Evolutionary conservation across 768 basidiomycete genomes (phyloP).

Genomic region (Trichaptum fuscoviolaceum): DNA sequence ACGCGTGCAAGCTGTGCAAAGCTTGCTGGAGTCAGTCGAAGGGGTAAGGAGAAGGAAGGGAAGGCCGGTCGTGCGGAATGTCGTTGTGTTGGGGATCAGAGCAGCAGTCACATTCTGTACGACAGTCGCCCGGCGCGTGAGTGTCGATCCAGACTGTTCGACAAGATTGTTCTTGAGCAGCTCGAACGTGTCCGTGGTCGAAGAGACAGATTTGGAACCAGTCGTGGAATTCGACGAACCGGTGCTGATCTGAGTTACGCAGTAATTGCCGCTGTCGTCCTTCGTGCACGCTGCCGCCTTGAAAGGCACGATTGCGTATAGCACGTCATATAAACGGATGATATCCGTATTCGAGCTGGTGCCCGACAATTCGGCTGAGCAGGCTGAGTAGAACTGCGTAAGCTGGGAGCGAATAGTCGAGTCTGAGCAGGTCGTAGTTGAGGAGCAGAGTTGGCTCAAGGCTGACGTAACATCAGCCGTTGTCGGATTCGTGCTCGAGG

Average conservation of each 20-base stretch:
- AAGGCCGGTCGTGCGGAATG: slow-evolving; percentile 56
- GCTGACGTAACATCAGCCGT: slow-evolving; percentile 43
- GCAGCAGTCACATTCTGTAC: slow-evolving; percentile 27
- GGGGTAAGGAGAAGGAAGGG: slow-evolving; percentile 76
- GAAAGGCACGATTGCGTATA: slow-evolving; percentile 70
- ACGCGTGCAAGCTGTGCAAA: slow-evolving; percentile 84
- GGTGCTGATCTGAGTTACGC: slow-evolving; percentile 46
- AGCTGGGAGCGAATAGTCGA: slow-evolving; percentile 57
- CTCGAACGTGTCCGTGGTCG: slow-evolving; percentile 14
- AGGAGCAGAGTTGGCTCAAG: slow-evolving; percentile 51
- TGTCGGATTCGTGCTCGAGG: slow-evolving; percentile 32
- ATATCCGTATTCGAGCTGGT: slow-evolving; percentile 43
- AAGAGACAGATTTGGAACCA: slow-evolving; percentile 14
- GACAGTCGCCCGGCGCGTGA: slow-evolving; percentile 19
- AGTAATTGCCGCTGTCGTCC: slow-evolving; percentile 66
- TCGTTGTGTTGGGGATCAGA: slow-evolving; percentile 46
- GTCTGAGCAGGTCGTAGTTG: slow-evolving; percentile 50
- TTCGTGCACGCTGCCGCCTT: slow-evolving; percentile 67
- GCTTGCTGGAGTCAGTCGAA: slow-evolving; percentile 35
- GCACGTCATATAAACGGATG: slow-evolving; percentile 65
- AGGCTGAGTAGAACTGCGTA: slow-evolving; percentile 63
- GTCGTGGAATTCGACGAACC: slow-evolving; percentile 22
- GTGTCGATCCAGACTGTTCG: slow-evolving; percentile 12
- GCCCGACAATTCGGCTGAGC: slow-evolving; percentile 61
- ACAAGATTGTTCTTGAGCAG: slow-evolving; percentile 23